Evolutionary conservation across 1,139 yeast species (phyloP).

Genomic region (Neolecta irregularis): DNA sequence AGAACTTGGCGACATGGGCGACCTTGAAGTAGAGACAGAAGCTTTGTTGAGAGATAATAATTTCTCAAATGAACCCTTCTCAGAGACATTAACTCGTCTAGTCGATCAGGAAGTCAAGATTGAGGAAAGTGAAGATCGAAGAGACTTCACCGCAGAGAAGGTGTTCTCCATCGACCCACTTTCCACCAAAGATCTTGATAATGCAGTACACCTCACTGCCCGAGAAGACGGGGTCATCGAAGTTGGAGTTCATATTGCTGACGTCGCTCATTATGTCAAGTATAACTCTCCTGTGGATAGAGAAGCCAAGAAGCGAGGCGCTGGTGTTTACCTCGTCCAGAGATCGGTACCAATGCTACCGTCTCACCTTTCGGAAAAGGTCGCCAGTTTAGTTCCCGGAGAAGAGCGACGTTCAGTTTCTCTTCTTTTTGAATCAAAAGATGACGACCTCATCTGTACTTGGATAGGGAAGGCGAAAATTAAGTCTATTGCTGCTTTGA

Average conservation of each 20-base stretch:
- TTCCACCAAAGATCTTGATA: constrained; percentile 23
- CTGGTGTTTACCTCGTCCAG: constrained; percentile 84
- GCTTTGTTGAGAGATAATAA: constrained; percentile 86
- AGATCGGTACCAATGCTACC: constrained; percentile 58
- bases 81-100: constrained; percentile 27
- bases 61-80: constrained; percentile 75
- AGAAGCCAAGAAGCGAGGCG: constrained; percentile 79
- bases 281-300: constrained; percentile 69
- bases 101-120: constrained; percentile 21
- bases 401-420: no score
- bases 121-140: constrained; percentile 31
- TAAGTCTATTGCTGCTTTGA: no score
- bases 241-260: constrained; percentile 66
- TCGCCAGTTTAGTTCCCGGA: no score
- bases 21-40: constrained; percentile 65
- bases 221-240: constrained; percentile 19
- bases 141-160: constrained; percentile 46
- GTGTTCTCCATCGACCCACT: constrained; percentile 40
- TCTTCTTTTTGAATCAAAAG: no score
- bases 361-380: constrained; percentile 35
- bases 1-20: constrained; percentile 69
- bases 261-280: constrained; percentile 54
- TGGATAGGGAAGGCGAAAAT: no score
- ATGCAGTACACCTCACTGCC: constrained; percentile 23
- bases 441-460: no score